These are phyloP conservation scores for Rhizophagus clarus DNA, from an alignment of 192 early-diverging fungal species.

Conservation along the genomic window DNA sequence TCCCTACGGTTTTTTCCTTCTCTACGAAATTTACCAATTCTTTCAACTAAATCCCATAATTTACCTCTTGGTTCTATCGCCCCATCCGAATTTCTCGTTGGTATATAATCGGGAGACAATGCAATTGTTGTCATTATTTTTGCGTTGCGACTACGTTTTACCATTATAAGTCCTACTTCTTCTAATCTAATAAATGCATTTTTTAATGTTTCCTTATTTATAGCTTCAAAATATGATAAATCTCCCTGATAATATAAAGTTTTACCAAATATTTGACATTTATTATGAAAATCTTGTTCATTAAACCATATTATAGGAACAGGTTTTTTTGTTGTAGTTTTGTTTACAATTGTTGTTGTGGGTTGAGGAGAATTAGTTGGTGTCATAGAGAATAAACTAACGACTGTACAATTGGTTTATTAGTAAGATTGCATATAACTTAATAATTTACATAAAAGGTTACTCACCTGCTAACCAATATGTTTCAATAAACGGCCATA, in stretches of 20 bases:
- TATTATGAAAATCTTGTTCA: slow-evolving; percentile 67
- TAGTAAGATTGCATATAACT: neutral
- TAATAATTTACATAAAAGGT: slow-evolving; percentile 37
- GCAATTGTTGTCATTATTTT: slow-evolving; percentile 52
- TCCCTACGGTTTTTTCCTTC: slow-evolving; percentile 88
- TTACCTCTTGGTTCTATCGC: slow-evolving; percentile 56
- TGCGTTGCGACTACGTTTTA: slow-evolving; percentile 46
- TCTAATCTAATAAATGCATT: slow-evolving; percentile 73
- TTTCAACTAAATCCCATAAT: slow-evolving; percentile 80
- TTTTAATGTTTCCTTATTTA: slow-evolving; percentile 83
- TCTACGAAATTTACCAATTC: slow-evolving; percentile 74
- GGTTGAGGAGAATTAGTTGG: slow-evolving; percentile 32
- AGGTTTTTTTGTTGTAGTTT: slow-evolving; percentile 22
- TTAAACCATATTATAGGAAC: slow-evolving; percentile 62
- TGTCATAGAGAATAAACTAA: slow-evolving; percentile 45
- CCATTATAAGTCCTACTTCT: slow-evolving; percentile 68
- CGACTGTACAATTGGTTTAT: slow-evolving; percentile 28
- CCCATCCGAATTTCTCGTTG: slow-evolving; percentile 47
- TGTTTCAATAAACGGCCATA: slow-evolving; percentile 89
- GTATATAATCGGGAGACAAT: slow-evolving; percentile 49
- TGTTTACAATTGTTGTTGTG: neutral
- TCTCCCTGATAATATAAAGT: slow-evolving; percentile 84
- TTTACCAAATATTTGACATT: slow-evolving; percentile 76
- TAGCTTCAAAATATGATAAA: slow-evolving; percentile 75
- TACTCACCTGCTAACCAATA: slow-evolving; percentile 79